phyloP scores from a whole-genome alignment of 2,329 filamentous ascomycete species.

The Knufia petricola region DNA sequence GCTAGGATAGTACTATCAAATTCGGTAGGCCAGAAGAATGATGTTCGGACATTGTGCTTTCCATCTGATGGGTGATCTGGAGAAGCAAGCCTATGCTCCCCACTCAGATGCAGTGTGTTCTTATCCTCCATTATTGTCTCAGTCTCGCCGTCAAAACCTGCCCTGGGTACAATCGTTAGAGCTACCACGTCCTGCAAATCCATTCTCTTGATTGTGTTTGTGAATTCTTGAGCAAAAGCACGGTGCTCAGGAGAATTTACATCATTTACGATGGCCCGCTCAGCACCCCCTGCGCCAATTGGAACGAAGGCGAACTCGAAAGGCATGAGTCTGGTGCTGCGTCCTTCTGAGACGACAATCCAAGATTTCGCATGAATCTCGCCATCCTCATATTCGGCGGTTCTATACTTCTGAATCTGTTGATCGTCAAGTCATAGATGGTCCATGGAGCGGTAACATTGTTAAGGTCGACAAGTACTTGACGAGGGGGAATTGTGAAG shows the following conservation, averaged over 20 bases:
- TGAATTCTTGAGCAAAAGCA: not conserved
- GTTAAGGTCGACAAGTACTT: not conserved
- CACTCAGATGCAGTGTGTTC: not conserved
- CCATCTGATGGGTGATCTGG: not conserved
- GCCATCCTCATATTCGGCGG: not conserved
- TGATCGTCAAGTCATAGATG: not conserved
- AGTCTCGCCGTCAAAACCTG: not conserved
- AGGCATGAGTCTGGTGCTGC: not conserved
- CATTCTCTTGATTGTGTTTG: not conserved
- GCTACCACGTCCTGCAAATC: not conserved
- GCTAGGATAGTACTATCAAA: not conserved
- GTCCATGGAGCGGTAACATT: not conserved
- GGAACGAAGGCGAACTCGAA: not conserved
- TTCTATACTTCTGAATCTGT: not conserved
- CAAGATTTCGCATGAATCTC: not conserved
- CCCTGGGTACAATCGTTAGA: not conserved
- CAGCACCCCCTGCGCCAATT: not conserved
- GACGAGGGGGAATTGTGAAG: not conserved
- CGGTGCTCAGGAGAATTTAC: not conserved
- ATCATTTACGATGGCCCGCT: not conserved
- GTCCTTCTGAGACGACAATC: not conserved
- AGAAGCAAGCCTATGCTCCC: not conserved
- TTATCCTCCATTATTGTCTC: not conserved
- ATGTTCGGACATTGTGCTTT: not conserved
- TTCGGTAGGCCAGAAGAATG: constrained; percentile 1